Percentiles rank a stretch among this genome's conserved stretches.
Evolutionary conservation across 805 yeast species (phyloP).

Genomic region (Blastobotrys peoriensis): DNA sequence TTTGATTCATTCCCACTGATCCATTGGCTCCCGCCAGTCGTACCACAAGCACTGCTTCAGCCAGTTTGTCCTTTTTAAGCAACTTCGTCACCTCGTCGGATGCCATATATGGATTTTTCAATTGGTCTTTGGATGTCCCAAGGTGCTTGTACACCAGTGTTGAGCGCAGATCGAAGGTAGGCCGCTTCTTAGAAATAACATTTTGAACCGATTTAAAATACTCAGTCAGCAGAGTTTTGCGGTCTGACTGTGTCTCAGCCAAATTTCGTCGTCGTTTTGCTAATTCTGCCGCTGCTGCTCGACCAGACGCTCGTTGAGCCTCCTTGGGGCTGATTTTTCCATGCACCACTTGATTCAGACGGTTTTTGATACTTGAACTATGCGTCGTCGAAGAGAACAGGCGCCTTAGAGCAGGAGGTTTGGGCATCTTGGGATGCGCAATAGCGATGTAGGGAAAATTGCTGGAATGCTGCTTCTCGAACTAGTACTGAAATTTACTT

Average conservation of each 20-base stretch:
- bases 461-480: too few species aligned
- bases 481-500: too few species aligned
- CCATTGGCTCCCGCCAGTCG: constrained; percentile 16
- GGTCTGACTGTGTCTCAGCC: neutral
- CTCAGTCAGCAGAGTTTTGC: neutral
- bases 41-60: constrained; percentile 11
- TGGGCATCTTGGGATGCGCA: too few species aligned
- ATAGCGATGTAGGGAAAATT: too few species aligned
- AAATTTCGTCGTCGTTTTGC: neutral
- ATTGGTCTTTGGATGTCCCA: constrained; percentile 12
- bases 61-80: constrained; percentile 9
- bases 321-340: neutral
- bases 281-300: neutral
- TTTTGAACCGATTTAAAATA: constrained; percentile 6
- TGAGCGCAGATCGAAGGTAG: constrained; percentile 9
- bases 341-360: neutral
- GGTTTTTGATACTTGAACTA: too few species aligned
- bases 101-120: constrained; percentile 15
- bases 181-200: constrained; percentile 7
- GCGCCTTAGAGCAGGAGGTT: too few species aligned
- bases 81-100: constrained; percentile 12
- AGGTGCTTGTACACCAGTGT: constrained; percentile 12
- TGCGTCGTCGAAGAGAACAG: neutral
- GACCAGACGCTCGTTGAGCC: neutral
- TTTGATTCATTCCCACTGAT: constrained; percentile 17